These are phyloP conservation scores for Colletotrichum melonis DNA, from an alignment of 2,329 filamentous ascomycete genomes.

Conservation along the genomic window DNA sequence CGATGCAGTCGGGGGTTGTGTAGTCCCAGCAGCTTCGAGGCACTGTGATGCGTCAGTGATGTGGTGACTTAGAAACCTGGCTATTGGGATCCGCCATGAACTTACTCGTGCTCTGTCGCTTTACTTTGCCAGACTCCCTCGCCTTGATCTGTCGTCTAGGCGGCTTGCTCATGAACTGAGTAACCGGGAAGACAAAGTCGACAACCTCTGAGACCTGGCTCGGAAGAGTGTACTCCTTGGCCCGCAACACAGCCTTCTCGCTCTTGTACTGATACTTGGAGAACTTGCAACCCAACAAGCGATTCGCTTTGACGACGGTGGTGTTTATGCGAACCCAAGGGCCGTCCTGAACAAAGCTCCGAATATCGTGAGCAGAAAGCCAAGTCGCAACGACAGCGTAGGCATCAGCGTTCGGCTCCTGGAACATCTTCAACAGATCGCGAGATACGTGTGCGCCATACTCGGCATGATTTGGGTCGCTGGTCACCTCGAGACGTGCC, in stretches of 20 bases:
- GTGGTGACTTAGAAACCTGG: not conserved
- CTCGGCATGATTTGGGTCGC: conserved; percentile 10
- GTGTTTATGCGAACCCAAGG: conserved; percentile 57
- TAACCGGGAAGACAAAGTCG: conserved; percentile 59
- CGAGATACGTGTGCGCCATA: conserved; percentile 45
- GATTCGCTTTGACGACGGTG: conserved; percentile 51
- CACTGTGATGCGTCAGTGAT: not conserved
- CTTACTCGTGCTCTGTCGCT: not conserved
- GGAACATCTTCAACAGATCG: conserved; percentile 49
- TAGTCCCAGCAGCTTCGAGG: conserved; percentile 22
- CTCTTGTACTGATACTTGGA: conserved; percentile 54
- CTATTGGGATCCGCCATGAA: not conserved
- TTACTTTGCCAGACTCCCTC: conserved; percentile 21
- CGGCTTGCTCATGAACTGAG: conserved; percentile 56
- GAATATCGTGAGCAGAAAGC: conserved; percentile 53
- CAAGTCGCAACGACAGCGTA: conserved; percentile 52
- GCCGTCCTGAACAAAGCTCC: conserved; percentile 45
- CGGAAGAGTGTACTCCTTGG: conserved; percentile 58
- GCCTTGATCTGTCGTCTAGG: conserved; percentile 47
- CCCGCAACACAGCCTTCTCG: conserved; percentile 52
- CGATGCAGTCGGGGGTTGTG: conserved; percentile 55
- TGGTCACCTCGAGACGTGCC: conserved; percentile 37
- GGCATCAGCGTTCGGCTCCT: conserved; percentile 47
- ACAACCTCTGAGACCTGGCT: conserved; percentile 50
- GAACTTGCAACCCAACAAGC: conserved; percentile 54